Conservation (phyloP, 176 grass and related monocot genomes). For the Carex kokanica region DNA sequence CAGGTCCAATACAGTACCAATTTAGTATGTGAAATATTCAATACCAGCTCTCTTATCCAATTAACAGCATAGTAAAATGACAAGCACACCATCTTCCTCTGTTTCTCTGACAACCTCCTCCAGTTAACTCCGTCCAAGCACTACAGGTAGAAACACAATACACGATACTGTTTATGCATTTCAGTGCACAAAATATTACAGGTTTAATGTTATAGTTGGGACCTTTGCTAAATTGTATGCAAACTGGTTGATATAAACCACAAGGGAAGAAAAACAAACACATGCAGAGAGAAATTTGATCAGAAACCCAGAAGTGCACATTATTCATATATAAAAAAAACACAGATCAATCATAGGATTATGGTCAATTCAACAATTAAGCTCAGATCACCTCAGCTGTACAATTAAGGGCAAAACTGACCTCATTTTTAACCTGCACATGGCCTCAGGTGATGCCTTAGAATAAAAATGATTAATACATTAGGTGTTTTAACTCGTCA, state of each 20-base stretch:
- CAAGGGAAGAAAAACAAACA: conserved; percentile 21
- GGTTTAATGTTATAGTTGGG: background rate
- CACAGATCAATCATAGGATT: background rate
- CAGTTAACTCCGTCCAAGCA: conserved; percentile 59
- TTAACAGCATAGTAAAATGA: conserved; percentile 91
- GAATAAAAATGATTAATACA: background rate
- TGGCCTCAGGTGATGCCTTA: background rate
- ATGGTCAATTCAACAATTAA: background rate
- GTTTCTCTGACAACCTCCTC: conserved; percentile 54
- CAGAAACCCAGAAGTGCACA: background rate
- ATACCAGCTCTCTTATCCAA: conserved; percentile 95
- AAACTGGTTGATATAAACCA: conserved; percentile 14
- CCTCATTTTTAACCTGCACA: background rate
- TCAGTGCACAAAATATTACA: background rate
- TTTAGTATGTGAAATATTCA: conserved; percentile 20
- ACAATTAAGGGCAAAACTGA: background rate
- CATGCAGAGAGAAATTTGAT: background rate
- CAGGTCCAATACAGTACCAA: conserved; percentile 6
- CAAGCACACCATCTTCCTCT: conserved; percentile 60
- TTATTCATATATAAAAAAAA: background rate
- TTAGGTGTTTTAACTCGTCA: background rate
- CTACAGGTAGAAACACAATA: conserved; percentile 43
- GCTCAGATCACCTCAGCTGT: background rate
- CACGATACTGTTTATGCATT: conserved; percentile 27
- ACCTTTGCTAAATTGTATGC: background rate